Base-by-base conservation (phyloP, 805 yeast species). In the Suhomyces faveliae region DNA sequence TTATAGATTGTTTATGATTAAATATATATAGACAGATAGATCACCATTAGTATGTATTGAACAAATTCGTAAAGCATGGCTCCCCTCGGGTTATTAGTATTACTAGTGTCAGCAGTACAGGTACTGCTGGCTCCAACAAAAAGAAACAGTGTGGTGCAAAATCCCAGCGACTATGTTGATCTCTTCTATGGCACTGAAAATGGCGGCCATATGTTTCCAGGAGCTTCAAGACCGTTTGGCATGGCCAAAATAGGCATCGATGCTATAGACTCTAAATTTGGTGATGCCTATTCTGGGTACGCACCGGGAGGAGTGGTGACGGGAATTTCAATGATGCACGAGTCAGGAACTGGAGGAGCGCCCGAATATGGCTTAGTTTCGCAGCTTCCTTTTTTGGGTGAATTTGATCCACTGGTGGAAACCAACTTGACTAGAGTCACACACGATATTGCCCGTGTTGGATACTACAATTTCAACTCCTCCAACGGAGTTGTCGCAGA, bases 261-360 rank as follows among this genome's bases (percentile, higher is more conserved):
- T 48, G 61, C 58, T 10, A 42, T 58, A 19, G 57, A 51, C 23
- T 33, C 58, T 11, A 38, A 51, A 6, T 17, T 42, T 24, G 67
- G 66, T 7, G 65, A 66, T 48, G 63, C 69, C 11, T 67, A 62
- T 44, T 58, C 70, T 12, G 74, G 73, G 4, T 69, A 61, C 50
- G 62, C 65, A 1, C 57, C 60, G 1, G 63, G 59, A 42, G 71
- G 70, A 7, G 42, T 52, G 7, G 53, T 69, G n/a, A 50, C 57
- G 27, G 72, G 68, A 6, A 54, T 69, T 30, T 64, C 71, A 1
- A 61, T 67, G 68, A 60, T 69, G 66, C 74, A 69, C 51, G 72
- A 66, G 42, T 58, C 64, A 3, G 74, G 74, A 4, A 67, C 70
- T 3, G 74, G 73, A n/a, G 72, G 72, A 3, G 63, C 71, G 4